Percentiles rank a stretch among this genome's conserved stretches.
Evolutionary conservation across 768 basidiomycete species (phyloP).

Genomic region (Mycena olivaceomarginata): DNA sequence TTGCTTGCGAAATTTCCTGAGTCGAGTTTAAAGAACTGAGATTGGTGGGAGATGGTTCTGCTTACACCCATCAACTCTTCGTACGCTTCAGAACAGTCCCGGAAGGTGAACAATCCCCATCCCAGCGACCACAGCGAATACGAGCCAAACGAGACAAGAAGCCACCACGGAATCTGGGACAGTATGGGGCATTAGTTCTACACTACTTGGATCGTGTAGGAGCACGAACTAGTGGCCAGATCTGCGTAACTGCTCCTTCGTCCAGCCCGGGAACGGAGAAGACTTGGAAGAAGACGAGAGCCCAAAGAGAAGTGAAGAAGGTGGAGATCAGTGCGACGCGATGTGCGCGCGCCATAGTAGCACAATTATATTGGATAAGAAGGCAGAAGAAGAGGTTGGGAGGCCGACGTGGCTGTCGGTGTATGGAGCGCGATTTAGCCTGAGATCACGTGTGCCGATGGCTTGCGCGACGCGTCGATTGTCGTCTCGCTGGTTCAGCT

Average conservation of each 20-base stretch:
- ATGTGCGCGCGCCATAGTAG: conserved; percentile 77
- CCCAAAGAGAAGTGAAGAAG: conserved; percentile 68
- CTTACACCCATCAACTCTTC: conserved; percentile 78
- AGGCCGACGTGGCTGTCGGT: conserved; percentile 18
- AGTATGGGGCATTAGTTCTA: neutral
- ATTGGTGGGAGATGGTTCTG: conserved; percentile 18
- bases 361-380: neutral
- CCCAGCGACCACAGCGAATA: conserved; percentile 88
- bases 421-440: neutral
- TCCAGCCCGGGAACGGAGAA: conserved; percentile 75
- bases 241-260: conserved; percentile 63
- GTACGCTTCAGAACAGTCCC: conserved; percentile 89
- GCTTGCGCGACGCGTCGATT: conserved; percentile 34
- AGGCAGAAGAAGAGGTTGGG: neutral
- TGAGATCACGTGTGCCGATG: conserved; percentile 16
- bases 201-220: neutral
- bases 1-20: conserved; percentile 78
- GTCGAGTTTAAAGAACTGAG: conserved; percentile 34
- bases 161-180: conserved; percentile 87
- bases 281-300: conserved; percentile 73
- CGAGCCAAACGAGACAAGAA: conserved; percentile 86
- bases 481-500: conserved; percentile 47
- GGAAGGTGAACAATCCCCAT: conserved; percentile 82
- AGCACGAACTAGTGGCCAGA: conserved; percentile 71
- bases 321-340: conserved; percentile 69